phyloP scores from a whole-genome alignment of 139 green algal species.

The Medakamo hakoo region DNA sequence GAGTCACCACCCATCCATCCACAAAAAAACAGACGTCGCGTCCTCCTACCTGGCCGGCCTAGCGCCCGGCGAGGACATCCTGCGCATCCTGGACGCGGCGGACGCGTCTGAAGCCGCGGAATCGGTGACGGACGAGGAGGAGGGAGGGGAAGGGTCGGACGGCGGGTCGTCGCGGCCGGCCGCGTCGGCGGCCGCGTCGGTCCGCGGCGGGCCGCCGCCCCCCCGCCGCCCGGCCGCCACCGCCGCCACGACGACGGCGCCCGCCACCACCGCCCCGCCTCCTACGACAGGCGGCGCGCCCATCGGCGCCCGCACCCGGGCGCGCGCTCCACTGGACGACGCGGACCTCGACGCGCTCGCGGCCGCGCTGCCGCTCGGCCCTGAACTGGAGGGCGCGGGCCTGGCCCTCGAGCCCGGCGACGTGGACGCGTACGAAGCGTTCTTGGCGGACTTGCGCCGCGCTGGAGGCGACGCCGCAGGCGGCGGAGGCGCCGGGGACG shows the following conservation, averaged over 20 bases:
- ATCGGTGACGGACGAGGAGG: too few species aligned
- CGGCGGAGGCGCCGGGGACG: too few species aligned
- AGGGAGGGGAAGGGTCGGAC: too few species aligned
- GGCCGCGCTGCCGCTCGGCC: background rate
- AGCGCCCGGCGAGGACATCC: background rate
- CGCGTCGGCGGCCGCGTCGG: too few species aligned
- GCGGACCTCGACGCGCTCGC: background rate
- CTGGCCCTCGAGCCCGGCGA: background rate
- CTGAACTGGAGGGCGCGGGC: background rate
- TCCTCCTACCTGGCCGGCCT: background rate
- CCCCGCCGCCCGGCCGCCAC: background rate
- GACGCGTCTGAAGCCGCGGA: background rate
- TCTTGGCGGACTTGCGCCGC: background rate
- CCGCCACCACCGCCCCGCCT: background rate
- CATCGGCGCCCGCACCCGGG: background rate
- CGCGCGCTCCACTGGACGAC: background rate
- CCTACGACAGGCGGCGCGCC: background rate
- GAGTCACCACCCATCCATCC: background rate
- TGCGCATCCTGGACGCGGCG: background rate
- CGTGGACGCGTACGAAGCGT: background rate
- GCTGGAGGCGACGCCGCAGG: background rate
- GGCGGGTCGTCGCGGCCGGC: too few species aligned
- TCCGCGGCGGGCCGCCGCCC: too few species aligned
- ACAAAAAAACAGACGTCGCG: background rate
- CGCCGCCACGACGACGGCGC: background rate